Percentiles rank a stretch among this genome's conserved stretches.
Conservation (phyloP, 306 rosid genomes). For the Ormosia semicastrata region DNA sequence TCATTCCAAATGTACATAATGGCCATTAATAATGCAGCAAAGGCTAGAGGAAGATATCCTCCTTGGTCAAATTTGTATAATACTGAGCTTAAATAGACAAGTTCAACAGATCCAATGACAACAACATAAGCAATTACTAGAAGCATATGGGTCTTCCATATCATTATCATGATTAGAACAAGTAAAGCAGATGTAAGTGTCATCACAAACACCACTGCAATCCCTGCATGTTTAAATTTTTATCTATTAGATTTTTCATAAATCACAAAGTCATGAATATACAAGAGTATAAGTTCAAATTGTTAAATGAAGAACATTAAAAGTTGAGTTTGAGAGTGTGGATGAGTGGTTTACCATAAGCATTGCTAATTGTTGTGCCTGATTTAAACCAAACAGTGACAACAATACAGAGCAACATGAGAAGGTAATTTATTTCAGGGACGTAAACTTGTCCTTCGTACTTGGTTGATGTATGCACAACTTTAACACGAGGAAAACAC, state of each 20-base stretch:
- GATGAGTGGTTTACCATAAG: slow-evolving; percentile 51
- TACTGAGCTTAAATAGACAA: slow-evolving; percentile 66
- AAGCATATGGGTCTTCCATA: slow-evolving; percentile 70
- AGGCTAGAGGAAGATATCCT: slow-evolving; percentile 80
- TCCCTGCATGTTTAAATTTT: slow-evolving; percentile 45
- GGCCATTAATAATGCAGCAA: slow-evolving; percentile 52
- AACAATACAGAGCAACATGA: slow-evolving; percentile 68
- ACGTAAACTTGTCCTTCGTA: slow-evolving; percentile 76
- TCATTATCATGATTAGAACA: slow-evolving; percentile 74
- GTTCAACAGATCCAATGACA: slow-evolving; percentile 56
- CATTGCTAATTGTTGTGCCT: slow-evolving; percentile 63
- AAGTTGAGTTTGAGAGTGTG: no score
- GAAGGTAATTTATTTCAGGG: slow-evolving; percentile 67
- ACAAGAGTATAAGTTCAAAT: no score
- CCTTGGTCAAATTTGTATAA: slow-evolving; percentile 79
- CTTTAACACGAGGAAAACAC: slow-evolving; percentile 76
- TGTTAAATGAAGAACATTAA: no score
- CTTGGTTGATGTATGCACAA: slow-evolving; percentile 69
- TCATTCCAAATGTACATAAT: slow-evolving; percentile 75
- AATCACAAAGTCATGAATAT: neutral
- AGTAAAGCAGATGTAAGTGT: slow-evolving; percentile 65
- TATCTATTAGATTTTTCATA: neutral
- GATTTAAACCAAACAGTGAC: slow-evolving; percentile 57
- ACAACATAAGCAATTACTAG: slow-evolving; percentile 46
- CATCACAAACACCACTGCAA: slow-evolving; percentile 94